Conservation (phyloP, 2,329 filamentous ascomycete species). For the Stagonosporopsis chrysanthemi region DNA sequence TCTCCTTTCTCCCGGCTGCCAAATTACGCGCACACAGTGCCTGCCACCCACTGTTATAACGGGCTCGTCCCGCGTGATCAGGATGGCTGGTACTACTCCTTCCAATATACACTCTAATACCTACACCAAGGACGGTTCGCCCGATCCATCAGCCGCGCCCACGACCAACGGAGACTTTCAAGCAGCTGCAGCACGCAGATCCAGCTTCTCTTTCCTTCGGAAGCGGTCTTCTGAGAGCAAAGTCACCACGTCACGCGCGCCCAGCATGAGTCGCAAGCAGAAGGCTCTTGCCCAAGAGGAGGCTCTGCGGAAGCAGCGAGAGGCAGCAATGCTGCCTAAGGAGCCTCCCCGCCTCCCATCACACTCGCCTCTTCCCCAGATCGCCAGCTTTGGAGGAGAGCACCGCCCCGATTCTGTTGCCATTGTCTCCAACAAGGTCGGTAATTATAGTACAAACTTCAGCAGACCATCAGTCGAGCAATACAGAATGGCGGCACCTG, state of each 20-base stretch:
- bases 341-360: constrained; percentile 66
- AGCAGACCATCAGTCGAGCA: constrained; percentile 48
- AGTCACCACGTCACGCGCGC: constrained; percentile 14
- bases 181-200: constrained; percentile 16
- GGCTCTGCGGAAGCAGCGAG: constrained; percentile 62
- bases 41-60: constrained; percentile 26
- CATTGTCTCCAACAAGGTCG: constrained; percentile 66
- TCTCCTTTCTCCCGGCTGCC: constrained; percentile 32
- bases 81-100: constrained; percentile 38
- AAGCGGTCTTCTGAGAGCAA: constrained; percentile 18
- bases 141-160: constrained; percentile 33
- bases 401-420: constrained; percentile 68
- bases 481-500: constrained; percentile 51
- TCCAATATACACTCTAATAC: constrained; percentile 24
- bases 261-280: constrained; percentile 64
- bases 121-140: constrained; percentile 36
- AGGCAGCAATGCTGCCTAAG: constrained; percentile 63
- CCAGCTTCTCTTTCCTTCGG: constrained; percentile 21
- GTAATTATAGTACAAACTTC: constrained; percentile 43
- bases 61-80: constrained; percentile 35
- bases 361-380: constrained; percentile 56
- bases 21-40: constrained; percentile 36
- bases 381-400: constrained; percentile 69
- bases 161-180: constrained; percentile 17
- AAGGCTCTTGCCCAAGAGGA: constrained; percentile 60